Evolutionary conservation across 192 early-diverging fungal species (phyloP).

Genomic region (Geranomyces variabilis): DNA sequence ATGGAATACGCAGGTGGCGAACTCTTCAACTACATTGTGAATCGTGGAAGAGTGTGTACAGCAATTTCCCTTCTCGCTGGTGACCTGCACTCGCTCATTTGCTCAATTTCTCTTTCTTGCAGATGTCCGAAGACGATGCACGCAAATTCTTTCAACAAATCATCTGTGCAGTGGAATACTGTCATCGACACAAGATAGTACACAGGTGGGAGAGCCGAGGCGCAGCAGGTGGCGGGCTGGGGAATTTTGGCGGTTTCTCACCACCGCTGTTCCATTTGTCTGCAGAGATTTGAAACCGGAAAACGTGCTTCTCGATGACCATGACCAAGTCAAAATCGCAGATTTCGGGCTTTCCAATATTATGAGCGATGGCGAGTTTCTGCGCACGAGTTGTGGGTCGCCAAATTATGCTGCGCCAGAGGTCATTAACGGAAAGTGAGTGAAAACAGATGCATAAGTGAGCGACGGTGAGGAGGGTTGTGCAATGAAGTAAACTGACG

Average conservation of each 20-base stretch:
- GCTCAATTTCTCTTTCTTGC: not conserved
- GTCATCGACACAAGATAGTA: conserved; percentile 61
- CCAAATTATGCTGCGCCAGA: conserved; percentile 67
- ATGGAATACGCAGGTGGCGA: conserved; percentile 96
- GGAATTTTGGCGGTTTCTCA: too few relatives aligned
- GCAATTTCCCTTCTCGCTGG: not conserved
- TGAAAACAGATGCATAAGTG: not conserved
- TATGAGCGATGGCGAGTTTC: conserved; percentile 57
- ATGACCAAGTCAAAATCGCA: conserved; percentile 61
- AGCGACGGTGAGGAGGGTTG: too few relatives aligned
- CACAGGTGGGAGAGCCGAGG: conserved; percentile 43
- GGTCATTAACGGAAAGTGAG: conserved; percentile 76
- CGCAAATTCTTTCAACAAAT: conserved; percentile 60
- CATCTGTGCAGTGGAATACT: conserved; percentile 61
- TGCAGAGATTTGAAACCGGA: conserved; percentile 61
- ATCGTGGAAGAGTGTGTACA: conserved; percentile 57
- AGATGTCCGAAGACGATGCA: conserved; percentile 60
- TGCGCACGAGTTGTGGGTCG: conserved; percentile 63
- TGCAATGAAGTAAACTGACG: conserved; percentile 12
- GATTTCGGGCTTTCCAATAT: conserved; percentile 65
- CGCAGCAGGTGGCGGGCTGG: too few relatives aligned
- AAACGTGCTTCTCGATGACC: conserved; percentile 59
- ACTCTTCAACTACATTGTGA: conserved; percentile 95
- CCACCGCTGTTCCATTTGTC: not conserved
- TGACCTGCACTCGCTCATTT: too few relatives aligned